A percentile compares a stretch with the other conserved stretches of the same genome.
Evolutionary conservation across 768 basidiomycete species (phyloP).

Genomic region (Mycena floridula): DNA sequence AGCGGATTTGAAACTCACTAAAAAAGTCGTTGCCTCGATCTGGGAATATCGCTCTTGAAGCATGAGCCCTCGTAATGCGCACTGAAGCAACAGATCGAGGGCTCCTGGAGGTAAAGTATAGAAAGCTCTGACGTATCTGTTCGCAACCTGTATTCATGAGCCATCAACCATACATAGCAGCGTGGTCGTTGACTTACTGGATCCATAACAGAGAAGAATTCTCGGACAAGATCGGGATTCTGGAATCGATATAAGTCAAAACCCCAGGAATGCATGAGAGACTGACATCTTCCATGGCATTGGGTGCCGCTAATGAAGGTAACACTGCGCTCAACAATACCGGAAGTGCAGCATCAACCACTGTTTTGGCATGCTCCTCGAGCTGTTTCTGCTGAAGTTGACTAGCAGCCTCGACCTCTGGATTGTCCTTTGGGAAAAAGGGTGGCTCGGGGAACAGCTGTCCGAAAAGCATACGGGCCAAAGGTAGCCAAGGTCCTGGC

Average conservation of each 20-base stretch:
- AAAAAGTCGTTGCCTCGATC: slow-evolving; percentile 73
- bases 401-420: slow-evolving; percentile 33
- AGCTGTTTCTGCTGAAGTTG: background rate
- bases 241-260: no score
- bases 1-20: slow-evolving; percentile 61
- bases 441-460: slow-evolving; percentile 74
- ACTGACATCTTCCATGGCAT: slow-evolving; percentile 67
- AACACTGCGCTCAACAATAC: slow-evolving; percentile 56
- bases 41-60: slow-evolving; percentile 84
- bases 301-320: slow-evolving; percentile 42
- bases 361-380: slow-evolving; percentile 40
- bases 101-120: slow-evolving; percentile 58
- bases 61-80: slow-evolving; percentile 57
- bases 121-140: slow-evolving; percentile 55
- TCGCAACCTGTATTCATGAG: slow-evolving; percentile 33
- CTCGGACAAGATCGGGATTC: slow-evolving; percentile 91
- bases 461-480: slow-evolving; percentile 73
- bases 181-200: slow-evolving; percentile 38
- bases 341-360: slow-evolving; percentile 51
- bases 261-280: no score
- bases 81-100: slow-evolving; percentile 64
- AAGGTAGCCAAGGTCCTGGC: slow-evolving; percentile 69
- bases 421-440: slow-evolving; percentile 42
- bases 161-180: slow-evolving; percentile 10
- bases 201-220: slow-evolving; percentile 81